A percentile compares a stretch with the other conserved stretches of the same genome.
Conservation (phyloP, 2,329 filamentous ascomycete species). For the Chaetothyriales sp. region DNA sequence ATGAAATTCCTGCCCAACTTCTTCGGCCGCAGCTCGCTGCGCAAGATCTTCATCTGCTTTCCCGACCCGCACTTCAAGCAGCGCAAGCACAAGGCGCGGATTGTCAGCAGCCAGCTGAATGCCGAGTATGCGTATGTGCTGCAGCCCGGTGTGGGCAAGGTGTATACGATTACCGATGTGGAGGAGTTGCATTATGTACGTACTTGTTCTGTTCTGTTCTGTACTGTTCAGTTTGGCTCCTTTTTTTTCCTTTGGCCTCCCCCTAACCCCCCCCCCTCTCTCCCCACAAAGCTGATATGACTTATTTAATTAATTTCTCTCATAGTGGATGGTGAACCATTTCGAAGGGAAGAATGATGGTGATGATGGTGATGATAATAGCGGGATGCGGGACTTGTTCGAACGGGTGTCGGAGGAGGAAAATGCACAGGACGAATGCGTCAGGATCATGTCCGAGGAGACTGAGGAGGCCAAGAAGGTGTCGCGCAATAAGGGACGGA, state of each 20-base stretch:
- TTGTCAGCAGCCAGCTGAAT: slow-evolving; percentile 74
- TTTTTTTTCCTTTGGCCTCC: neutral
- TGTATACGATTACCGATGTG: slow-evolving; percentile 97
- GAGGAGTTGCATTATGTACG: slow-evolving; percentile 56
- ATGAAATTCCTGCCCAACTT: slow-evolving; percentile 99
- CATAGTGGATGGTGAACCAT: slow-evolving; percentile 34
- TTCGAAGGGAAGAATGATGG: slow-evolving; percentile 42
- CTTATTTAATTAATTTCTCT: neutral
- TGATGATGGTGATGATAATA: slow-evolving; percentile 43
- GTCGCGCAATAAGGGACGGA: slow-evolving; percentile 71
- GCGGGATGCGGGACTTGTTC: slow-evolving; percentile 70
- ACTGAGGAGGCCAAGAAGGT: slow-evolving; percentile 99
- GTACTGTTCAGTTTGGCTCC: neutral
- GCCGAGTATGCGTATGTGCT: slow-evolving; percentile 88
- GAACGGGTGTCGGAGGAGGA: slow-evolving; percentile 49
- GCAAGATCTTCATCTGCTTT: slow-evolving; percentile 94
- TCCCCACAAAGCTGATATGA: no score
- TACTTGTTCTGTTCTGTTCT: slow-evolving; percentile 50
- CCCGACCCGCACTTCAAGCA: slow-evolving; percentile 97
- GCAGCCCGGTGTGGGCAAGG: slow-evolving; percentile 56
- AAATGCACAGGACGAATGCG: slow-evolving; percentile 42
- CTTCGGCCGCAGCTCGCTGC: slow-evolving; percentile 65
- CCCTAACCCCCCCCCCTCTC: no score
- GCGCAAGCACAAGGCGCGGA: slow-evolving; percentile 90
- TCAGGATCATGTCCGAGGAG: slow-evolving; percentile 51